phyloP scores from a whole-genome alignment of 768 basidiomycete genomes.

The Auriscalpium microsporum region DNA sequence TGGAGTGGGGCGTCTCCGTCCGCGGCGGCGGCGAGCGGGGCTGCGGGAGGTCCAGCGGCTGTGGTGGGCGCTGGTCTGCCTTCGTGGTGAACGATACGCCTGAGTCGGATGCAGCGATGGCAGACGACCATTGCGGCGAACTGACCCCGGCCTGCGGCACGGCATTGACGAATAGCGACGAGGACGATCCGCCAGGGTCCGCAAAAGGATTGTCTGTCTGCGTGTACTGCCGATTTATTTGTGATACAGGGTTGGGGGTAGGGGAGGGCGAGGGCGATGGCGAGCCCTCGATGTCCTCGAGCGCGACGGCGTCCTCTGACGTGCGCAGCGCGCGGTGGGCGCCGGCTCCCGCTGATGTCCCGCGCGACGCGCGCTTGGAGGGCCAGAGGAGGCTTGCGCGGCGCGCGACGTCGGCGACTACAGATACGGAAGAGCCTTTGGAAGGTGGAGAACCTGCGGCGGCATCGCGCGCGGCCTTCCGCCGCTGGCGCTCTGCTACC shows the following conservation, averaged over 20 bases:
- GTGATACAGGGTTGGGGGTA: conserved; percentile 22
- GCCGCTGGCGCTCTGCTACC: conserved; percentile 61
- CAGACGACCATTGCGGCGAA: conserved; percentile 13
- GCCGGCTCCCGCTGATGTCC: conserved; percentile 29
- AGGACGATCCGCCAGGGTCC: conserved; percentile 36
- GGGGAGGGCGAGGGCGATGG: conserved; percentile 30
- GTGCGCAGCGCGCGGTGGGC: conserved; percentile 40
- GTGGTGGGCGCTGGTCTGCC: conserved; percentile 36
- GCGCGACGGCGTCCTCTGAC: conserved; percentile 43
- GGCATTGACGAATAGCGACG: conserved; percentile 42
- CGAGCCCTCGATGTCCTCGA: conserved; percentile 39
- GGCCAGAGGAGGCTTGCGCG: conserved; percentile 54
- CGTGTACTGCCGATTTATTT: conserved; percentile 7
- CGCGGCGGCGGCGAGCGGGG: conserved; percentile 49
- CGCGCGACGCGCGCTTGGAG: conserved; percentile 25
- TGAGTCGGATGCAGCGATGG: conserved; percentile 4
- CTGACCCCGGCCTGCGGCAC: conserved; percentile 20
- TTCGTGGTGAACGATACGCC: conserved; percentile 19
- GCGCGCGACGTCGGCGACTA: conserved; percentile 50
- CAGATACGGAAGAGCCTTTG: conserved; percentile 21
- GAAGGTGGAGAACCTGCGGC: conserved; percentile 19
- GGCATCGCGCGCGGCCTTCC: conserved; percentile 65
- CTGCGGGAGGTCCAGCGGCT: conserved; percentile 53
- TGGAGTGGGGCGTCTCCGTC: conserved; percentile 27
- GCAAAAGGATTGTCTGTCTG: conserved; percentile 36